Percentiles rank a stretch among this genome's conserved stretches.
Conservation (phyloP, 169 alveolate genomes). For the Cryptosporidium felis region DNA sequence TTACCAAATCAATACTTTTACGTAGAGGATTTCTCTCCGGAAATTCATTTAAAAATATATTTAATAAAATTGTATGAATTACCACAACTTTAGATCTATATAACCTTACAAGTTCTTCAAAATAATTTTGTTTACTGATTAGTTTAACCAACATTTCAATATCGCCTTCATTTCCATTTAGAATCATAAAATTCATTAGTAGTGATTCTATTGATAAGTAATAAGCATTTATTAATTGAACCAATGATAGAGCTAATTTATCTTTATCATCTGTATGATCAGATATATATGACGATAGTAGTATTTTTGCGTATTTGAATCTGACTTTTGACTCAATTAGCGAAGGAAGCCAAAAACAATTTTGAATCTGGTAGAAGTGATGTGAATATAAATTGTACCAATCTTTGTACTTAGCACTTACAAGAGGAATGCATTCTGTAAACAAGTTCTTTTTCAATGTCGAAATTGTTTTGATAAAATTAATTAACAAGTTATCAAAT, state of each 20-base stretch:
- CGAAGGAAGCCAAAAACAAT: slow-evolving; percentile 52
- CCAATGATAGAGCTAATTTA: not conserved
- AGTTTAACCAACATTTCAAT: not conserved
- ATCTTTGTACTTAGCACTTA: not conserved
- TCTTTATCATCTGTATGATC: not conserved
- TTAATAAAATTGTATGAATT: not conserved
- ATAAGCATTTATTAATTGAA: slow-evolving; percentile 23
- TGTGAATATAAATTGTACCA: not conserved
- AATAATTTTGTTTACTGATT: not conserved
- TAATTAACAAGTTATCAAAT: not conserved
- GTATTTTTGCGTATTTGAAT: slow-evolving; percentile 35
- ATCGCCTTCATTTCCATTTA: slow-evolving; percentile 9
- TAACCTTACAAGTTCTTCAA: not conserved
- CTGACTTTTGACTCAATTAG: slow-evolving; percentile 28
- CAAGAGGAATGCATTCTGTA: not conserved
- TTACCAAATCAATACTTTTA: not conserved
- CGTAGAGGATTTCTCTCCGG: not conserved
- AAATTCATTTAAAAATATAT: slow-evolving; percentile 11
- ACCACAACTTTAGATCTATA: not conserved
- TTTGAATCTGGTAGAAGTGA: not conserved
- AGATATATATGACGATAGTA: not conserved
- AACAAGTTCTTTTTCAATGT: not conserved
- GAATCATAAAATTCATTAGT: not conserved
- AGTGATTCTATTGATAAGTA: slow-evolving; percentile 17
- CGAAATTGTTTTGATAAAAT: not conserved